Base-by-base conservation (phyloP, 2,329 filamentous ascomycete genomes). In the Aspergillus aculeatinus region DNA sequence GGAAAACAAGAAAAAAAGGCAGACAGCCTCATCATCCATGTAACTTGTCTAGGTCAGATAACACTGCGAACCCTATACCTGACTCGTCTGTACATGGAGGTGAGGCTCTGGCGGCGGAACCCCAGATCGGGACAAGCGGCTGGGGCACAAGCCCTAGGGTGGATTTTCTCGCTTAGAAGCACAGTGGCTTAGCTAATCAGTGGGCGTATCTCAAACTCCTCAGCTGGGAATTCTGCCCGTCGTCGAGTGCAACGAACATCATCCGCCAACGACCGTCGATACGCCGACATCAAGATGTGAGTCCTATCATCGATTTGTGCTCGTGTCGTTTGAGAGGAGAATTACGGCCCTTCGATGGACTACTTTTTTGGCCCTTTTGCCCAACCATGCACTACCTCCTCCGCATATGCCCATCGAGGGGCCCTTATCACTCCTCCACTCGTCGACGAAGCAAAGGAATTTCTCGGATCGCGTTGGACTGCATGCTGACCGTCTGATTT, bases 261-360 rank as follows among this genome's bases (percentile, higher is more conserved):
- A 76, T 76, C 74, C 74, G 74, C 75, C 74, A 77, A 76, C 74
- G 75, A 77, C 75, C 74, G 74, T 77, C 75, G 73, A 76, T 74
- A 77, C 74, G 73, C 75, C 75, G 75, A 76, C 75, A 73, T 76
- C 74, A 77, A 77, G 75, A 77, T 77, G 75, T 77, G 74, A 77
- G 75, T 77, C 57, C 62, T 66, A 72, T 71, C 69, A 69, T 65
- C 67, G 67, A 57, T 63, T 62, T 33, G 60, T 65, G 60, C 63
- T 61, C 44, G 35, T 60, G 39, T 51, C 50, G 35, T 58, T 57
- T 47, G 57, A 57, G 53, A 67, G 61, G 60, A 62, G 64, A 61
- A 60, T 58, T 67, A 62, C 48, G 63, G 57, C 64, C 57, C 60
- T 55, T 63, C 35, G 57, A 62, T 65, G 68, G 63, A 59, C 51